A percentile compares a stretch with the other conserved stretches of the same genome.
These are phyloP conservation scores for Ustilaginoidea virens DNA, from an alignment of 2,329 filamentous ascomycete species.

Conservation along the genomic window DNA sequence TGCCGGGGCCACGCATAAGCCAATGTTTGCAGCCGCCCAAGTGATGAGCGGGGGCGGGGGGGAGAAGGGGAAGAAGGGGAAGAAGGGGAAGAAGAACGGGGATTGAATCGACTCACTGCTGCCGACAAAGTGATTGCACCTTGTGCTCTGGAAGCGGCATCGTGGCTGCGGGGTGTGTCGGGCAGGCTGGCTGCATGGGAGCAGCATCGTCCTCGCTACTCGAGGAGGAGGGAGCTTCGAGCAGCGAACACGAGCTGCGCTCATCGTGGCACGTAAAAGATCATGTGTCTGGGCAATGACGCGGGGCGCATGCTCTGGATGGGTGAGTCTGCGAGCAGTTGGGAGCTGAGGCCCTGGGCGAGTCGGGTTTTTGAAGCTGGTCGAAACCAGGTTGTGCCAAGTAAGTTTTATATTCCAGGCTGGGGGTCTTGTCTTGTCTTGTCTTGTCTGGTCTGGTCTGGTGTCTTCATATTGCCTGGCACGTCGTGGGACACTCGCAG, in stretches of 20 bases:
- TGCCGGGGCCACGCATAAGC: too few species aligned
- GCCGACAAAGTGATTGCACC: slow-evolving; percentile 21
- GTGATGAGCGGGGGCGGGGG: not conserved
- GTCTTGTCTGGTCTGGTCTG: too few species aligned
- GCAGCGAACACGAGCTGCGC: slow-evolving; percentile 14
- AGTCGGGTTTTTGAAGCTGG: too few species aligned
- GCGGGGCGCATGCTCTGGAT: not conserved
- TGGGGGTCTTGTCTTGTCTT: too few species aligned
- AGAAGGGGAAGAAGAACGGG: not conserved
- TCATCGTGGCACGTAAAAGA: slow-evolving; percentile 14
- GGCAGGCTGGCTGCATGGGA: slow-evolving; percentile 2
- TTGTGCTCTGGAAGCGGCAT: slow-evolving; percentile 14
- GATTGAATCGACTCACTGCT: slow-evolving; percentile 15
- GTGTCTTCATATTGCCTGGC: too few species aligned
- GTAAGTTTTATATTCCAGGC: too few species aligned
- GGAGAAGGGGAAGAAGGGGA: not conserved
- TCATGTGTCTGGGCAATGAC: not conserved
- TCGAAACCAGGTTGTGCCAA: too few species aligned
- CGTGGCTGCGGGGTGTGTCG: too few species aligned
- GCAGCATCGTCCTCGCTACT: slow-evolving; percentile 1
- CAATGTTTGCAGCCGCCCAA: too few species aligned
- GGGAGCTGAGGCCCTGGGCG: too few species aligned
- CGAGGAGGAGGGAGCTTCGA: slow-evolving; percentile 3
- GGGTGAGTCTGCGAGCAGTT: not conserved
- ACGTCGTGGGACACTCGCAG: too few species aligned